Evolutionary conservation across 2,329 filamentous ascomycete species (phyloP).

Genomic region (Epichloe amarillans): DNA sequence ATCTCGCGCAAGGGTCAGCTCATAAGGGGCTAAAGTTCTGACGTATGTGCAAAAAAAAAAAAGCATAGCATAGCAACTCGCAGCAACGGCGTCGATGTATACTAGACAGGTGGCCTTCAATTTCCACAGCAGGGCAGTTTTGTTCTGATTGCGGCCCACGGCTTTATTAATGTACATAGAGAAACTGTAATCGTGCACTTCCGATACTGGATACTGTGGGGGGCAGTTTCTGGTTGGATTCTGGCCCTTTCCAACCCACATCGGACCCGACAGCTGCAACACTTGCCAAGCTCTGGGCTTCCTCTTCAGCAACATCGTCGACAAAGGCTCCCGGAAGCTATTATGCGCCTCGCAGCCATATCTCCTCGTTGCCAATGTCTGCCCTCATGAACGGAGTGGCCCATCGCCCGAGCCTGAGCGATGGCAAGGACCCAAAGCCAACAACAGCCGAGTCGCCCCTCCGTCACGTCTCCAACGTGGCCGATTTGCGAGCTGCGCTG

Average conservation of each 20-base stretch:
- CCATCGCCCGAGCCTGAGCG: conserved; percentile 20
- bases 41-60: neutral
- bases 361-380: conserved; percentile 32
- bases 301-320: neutral
- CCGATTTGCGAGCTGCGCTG: conserved; percentile 69
- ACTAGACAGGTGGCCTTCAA: neutral
- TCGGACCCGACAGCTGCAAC: neutral
- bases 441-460: conserved; percentile 26
- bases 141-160: too few species aligned
- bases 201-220: too few species aligned
- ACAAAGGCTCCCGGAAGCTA: conserved; percentile 21
- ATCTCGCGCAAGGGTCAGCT: neutral
- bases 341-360: conserved; percentile 30
- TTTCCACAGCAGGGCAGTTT: neutral
- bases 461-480: conserved; percentile 58
- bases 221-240: neutral
- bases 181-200: too few species aligned
- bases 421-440: conserved; percentile 15
- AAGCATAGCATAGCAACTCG: neutral
- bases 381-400: conserved; percentile 30
- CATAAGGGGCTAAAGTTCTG: neutral
- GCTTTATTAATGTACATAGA: too few species aligned
- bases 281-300: neutral
- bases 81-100: neutral
- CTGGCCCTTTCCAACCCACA: neutral